phyloP scores from a whole-genome alignment of 352 stramenopile genomes.

The Aphanomyces astaci region DNA sequence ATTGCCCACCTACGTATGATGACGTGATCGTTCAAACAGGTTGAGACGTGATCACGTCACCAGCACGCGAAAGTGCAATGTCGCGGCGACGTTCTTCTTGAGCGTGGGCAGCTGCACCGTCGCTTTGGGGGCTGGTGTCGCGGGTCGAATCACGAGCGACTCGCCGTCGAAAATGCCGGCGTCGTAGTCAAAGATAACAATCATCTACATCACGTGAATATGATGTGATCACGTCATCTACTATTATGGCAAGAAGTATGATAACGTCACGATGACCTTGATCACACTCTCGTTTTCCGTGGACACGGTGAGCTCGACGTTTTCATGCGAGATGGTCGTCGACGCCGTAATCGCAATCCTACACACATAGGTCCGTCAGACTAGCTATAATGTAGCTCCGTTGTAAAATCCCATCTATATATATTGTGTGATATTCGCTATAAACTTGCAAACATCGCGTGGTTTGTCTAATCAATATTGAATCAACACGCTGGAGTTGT shows the following conservation, averaged over 20 bases:
- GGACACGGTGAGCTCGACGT: slow-evolving; percentile 72
- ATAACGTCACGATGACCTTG: slow-evolving; percentile 26
- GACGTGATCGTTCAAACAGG: slow-evolving; percentile 14
- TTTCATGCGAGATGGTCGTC: slow-evolving; percentile 41
- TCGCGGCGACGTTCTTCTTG: slow-evolving; percentile 33
- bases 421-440: too few species aligned
- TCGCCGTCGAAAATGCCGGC: slow-evolving; percentile 82
- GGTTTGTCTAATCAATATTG: too few species aligned
- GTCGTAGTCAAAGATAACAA: slow-evolving; percentile 80
- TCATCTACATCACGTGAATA: slow-evolving; percentile 34
- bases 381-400: too few species aligned
- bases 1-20: slow-evolving; percentile 53
- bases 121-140: slow-evolving; percentile 32
- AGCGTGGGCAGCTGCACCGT: slow-evolving; percentile 35
- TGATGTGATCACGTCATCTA: too few species aligned
- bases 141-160: slow-evolving; percentile 57
- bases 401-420: too few species aligned
- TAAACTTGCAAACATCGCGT: too few species aligned
- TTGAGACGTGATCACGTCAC: neutral
- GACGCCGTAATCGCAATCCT: slow-evolving; percentile 52
- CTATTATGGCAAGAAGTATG: neutral
- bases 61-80: slow-evolving; percentile 12
- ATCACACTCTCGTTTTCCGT: slow-evolving; percentile 84
- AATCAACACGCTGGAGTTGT: too few species aligned
- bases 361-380: slow-evolving; percentile 26